A percentile compares a stretch with the other conserved stretches of the same genome.
Evolutionary conservation across 2,329 filamentous ascomycete genomes (phyloP).

Genomic region (Paraphoma chrysanthemicola): DNA sequence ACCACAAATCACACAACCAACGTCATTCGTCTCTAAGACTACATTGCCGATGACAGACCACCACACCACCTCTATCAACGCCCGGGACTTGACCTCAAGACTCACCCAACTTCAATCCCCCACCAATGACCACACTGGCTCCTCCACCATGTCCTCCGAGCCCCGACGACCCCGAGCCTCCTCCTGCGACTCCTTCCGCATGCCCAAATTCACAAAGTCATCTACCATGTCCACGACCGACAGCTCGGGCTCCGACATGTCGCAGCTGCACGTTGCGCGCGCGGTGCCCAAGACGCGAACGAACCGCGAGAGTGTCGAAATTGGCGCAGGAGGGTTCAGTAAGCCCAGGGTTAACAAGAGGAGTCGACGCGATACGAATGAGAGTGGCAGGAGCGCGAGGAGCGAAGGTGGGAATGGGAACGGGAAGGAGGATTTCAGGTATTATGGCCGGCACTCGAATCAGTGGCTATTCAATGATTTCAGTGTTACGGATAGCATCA

Average conservation of each 20-base stretch:
- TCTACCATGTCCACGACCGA: constrained; percentile 33
- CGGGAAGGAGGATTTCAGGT: constrained; percentile 34
- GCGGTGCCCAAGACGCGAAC: constrained; percentile 17
- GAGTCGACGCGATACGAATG: constrained; percentile 23
- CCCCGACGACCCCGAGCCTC: constrained; percentile 32
- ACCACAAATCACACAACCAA: constrained; percentile 4
- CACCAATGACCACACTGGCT: constrained; percentile 14
- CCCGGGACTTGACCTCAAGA: constrained; percentile 33
- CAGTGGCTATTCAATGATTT: constrained; percentile 50
- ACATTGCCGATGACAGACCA: constrained; percentile 40
- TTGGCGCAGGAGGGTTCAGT: constrained; percentile 34
- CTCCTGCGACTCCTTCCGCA: constrained; percentile 32
- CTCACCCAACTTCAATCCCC: constrained; percentile 21
- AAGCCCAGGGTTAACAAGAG: constrained; percentile 31
- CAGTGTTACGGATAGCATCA: constrained; percentile 41
- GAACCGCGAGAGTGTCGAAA: constrained; percentile 24
- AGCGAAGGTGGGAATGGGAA: constrained; percentile 21
- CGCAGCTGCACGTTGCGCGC: constrained; percentile 17
- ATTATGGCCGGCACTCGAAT: constrained; percentile 46
- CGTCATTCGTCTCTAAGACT: constrained; percentile 9
- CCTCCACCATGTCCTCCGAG: constrained; percentile 21
- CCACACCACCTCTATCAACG: constrained; percentile 30
- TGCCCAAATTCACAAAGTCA: constrained; percentile 32
- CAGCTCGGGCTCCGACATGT: constrained; percentile 18
- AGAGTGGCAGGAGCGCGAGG: constrained; percentile 18